Conservation (phyloP, 108 stramenopile species). For the Skeletonema tropicum region DNA sequence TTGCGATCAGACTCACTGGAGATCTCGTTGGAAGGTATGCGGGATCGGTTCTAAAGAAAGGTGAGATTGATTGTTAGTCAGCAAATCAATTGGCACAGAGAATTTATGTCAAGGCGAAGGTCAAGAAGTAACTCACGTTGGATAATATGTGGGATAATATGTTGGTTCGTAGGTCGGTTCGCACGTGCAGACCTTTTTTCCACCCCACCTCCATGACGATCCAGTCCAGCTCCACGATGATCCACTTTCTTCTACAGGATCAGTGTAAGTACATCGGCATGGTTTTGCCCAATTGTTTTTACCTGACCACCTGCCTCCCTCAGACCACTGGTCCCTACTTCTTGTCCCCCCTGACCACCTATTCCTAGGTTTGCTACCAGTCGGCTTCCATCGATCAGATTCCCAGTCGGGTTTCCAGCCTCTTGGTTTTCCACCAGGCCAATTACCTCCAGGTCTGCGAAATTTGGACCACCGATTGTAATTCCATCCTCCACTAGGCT, state of each 20-base stretch:
- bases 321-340: background rate
- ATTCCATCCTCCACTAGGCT: conserved; percentile 1
- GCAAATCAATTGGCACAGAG: background rate
- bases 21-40: background rate
- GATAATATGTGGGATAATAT: background rate
- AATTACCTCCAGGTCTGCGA: background rate
- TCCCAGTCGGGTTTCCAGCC: background rate
- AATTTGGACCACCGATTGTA: background rate
- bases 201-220: conserved; percentile 2
- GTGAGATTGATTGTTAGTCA: background rate
- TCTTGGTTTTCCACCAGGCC: background rate
- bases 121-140: conserved; percentile 8
- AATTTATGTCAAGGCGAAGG: background rate
- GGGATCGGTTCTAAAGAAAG: background rate
- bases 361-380: background rate
- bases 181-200: conserved; percentile 6
- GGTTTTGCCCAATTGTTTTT: background rate
- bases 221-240: conserved; percentile 1
- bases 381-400: background rate
- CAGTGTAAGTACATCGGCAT: background rate
- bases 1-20: background rate
- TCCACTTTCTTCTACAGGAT: background rate
- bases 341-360: background rate
- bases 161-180: conserved; percentile 7
- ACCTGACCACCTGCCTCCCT: background rate